Base-by-base conservation (phyloP, 1,284 basidiomycete genomes). In the Pterulicium gracile region DNA sequence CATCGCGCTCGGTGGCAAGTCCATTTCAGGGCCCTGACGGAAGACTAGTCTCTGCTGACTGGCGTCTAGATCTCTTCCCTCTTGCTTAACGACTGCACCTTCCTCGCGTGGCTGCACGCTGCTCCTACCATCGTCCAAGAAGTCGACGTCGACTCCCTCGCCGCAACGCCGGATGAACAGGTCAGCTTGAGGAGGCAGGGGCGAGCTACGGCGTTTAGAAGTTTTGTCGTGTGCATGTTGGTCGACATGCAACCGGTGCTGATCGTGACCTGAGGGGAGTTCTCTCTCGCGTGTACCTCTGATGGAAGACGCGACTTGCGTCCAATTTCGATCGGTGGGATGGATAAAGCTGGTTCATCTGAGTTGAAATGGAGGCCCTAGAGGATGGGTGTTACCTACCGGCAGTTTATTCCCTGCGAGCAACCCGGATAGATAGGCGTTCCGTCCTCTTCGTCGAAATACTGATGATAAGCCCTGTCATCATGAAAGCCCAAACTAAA, bases 321-420 rank as follows among this genome's bases (percentile, higher is more conserved):
- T 52, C 73, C 73, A 73, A 47, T 67, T 63, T 32, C 59, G 49
- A 53, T 76, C 73, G 39, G 55, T 60, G 22, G 75, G 74, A 50
- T 77, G 74, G 35, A 77, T 65, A 53, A 75, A 77, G 23, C 74
- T 77, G 51, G 21, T 32, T 32, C 27, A 32, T 32, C 27, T 10
- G 27, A 32, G 27, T n/a, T 7, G 40, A 40, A 42, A 39, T 19
- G 19, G 43, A 22, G 15, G 20, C 17, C 43, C 10, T 20, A 22
- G 39, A 50, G 48, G 44, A 47, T 46, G 44, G 3, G 47, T 24
- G 40, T 54, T 24, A 46, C 47, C 49, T 7, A 73, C 75, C 72
- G 69, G 57, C 75, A 77, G 34, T 58, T 62, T 43, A 59, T 60
- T 24, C 73, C 74, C 52, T 72, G 64, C 23, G 56, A 63, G 50